These are phyloP conservation scores for Kwoniella botswanensis DNA, from an alignment of 768 basidiomycete species.

Conservation along the genomic window DNA sequence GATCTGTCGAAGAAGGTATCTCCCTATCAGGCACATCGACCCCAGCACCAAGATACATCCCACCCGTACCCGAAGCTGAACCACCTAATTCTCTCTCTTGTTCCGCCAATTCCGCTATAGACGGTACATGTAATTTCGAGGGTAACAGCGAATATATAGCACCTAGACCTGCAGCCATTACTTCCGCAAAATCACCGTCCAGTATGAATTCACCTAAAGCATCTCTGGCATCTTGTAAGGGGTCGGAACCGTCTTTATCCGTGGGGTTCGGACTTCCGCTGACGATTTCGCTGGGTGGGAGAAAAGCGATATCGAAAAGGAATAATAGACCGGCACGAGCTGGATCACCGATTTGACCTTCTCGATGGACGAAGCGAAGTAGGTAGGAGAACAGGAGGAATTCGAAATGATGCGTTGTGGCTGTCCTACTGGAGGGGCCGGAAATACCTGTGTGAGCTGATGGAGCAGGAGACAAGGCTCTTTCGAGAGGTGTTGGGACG, in stretches of 20 bases:
- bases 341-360: conserved; percentile 90
- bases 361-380: conserved; percentile 90
- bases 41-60: conserved; percentile 59
- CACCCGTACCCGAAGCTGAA: conserved; percentile 83
- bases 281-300: conserved; percentile 31
- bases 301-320: conserved; percentile 86
- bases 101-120: conserved; percentile 52
- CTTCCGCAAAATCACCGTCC: conserved; percentile 98
- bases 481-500: conserved; percentile 20
- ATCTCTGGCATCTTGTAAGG: conserved; percentile 80
- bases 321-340: conserved; percentile 90
- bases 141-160: conserved; percentile 92
- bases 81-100: conserved; percentile 49
- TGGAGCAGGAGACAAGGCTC: conserved; percentile 65
- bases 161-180: conserved; percentile 87
- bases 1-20: conserved; percentile 73
- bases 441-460: conserved; percentile 68
- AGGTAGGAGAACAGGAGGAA: conserved; percentile 95
- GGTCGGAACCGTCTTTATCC: conserved; percentile 61
- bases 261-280: conserved; percentile 30
- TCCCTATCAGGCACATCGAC: conserved; percentile 56
- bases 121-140: conserved; percentile 76
- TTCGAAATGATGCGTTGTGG: conserved; percentile 73
- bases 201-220: conserved; percentile 91
- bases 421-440: conserved; percentile 58